Evolutionary conservation across 306 rosid species (phyloP), one percentile per base, ranked within the genome.

Genomic region (Sophora flavescens): DNA sequence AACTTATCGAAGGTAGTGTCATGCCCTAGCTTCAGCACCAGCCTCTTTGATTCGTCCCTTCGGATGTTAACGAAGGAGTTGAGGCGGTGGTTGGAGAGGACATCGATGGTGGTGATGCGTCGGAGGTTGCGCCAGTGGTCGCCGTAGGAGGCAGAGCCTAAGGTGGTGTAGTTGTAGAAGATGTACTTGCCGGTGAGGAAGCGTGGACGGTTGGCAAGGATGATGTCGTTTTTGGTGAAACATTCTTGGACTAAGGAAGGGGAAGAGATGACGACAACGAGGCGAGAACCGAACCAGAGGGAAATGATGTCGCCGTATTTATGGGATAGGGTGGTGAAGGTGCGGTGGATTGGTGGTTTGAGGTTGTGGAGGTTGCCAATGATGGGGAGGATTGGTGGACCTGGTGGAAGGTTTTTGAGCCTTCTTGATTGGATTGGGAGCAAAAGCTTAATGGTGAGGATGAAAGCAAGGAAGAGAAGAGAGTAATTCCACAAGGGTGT

Each of bases 51-150:
- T 51, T 80, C 80, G 41, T 80, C 84, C 10, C 4, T 74, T 1
- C 84, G 76, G 53, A 80, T 42, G 1, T 11, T 76, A 2, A 47
- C 0, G 11, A 80, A 80, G 17, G 80, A 80, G 58, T 66, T 74
- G 26, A 80, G 84, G 8, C 84, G 84, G 16, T 48, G 42, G 32
- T 8, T 57, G 22, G 84, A 80, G 57, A 74, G 80, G 42, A 80
- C 84, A 10, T 80, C 80, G 35, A 73, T 10, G 45, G 84, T 66
- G 52, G 63, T 73, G 13, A 80, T 80, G 51, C 79, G 79, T 2
- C 80, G 79, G 22, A 80, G 70, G 63, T 80, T 80, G 35, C 75
- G 84, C 84, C 84, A 80, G 60, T 73, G 84, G 28, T 80, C 70
- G 1, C 84, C 80, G 7, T 80, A 80, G 6, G 84, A 22, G 32